A percentile compares a stretch with the other conserved stretches of the same genome.
Evolutionary conservation across 2,329 filamentous ascomycete species (phyloP).

Genomic region (Fusarium sp.): DNA sequence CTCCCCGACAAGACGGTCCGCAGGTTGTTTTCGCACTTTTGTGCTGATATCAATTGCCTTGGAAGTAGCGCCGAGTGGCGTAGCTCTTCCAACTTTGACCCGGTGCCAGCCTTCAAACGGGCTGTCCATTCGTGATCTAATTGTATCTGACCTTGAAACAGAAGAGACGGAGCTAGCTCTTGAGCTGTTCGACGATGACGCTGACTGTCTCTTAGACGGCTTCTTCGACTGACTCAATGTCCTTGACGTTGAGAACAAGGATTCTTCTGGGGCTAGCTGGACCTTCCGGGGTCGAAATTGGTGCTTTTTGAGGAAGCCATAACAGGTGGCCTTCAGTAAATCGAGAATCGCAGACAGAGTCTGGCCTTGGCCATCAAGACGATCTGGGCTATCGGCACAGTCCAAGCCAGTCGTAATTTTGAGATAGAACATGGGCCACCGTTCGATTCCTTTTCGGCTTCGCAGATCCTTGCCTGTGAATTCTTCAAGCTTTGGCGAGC

Average conservation of each 20-base stretch:
- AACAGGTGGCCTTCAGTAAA: slow-evolving; percentile 74
- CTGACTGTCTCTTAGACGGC: slow-evolving; percentile 19
- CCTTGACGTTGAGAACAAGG: slow-evolving; percentile 42
- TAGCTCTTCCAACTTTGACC: slow-evolving; percentile 47
- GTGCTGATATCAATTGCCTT: slow-evolving; percentile 7
- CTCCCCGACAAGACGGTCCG: slow-evolving; percentile 52
- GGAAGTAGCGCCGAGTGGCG: slow-evolving; percentile 5
- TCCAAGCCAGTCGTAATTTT: slow-evolving; percentile 60
- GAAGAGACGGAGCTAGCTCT: slow-evolving; percentile 25
- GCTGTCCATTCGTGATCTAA: slow-evolving; percentile 18
- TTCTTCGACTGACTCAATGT: slow-evolving; percentile 32
- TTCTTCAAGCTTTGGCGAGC: slow-evolving; percentile 55
- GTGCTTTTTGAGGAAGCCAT: slow-evolving; percentile 79
- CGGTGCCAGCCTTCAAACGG: slow-evolving; percentile 55
- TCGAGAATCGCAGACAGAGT: slow-evolving; percentile 63
- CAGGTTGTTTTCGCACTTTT: neutral
- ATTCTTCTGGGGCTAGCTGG: slow-evolving; percentile 37
- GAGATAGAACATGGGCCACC: slow-evolving; percentile 92
- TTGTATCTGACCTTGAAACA: slow-evolving; percentile 4
- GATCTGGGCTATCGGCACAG: slow-evolving; percentile 51
- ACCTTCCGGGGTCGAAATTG: slow-evolving; percentile 68
- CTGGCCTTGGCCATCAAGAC: slow-evolving; percentile 58
- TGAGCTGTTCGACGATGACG: slow-evolving; percentile 25
- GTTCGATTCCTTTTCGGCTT: slow-evolving; percentile 73
- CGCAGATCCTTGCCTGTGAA: slow-evolving; percentile 61